Conservation (phyloP, 148 eudicot genomes). For the Cornus suecica region DNA sequence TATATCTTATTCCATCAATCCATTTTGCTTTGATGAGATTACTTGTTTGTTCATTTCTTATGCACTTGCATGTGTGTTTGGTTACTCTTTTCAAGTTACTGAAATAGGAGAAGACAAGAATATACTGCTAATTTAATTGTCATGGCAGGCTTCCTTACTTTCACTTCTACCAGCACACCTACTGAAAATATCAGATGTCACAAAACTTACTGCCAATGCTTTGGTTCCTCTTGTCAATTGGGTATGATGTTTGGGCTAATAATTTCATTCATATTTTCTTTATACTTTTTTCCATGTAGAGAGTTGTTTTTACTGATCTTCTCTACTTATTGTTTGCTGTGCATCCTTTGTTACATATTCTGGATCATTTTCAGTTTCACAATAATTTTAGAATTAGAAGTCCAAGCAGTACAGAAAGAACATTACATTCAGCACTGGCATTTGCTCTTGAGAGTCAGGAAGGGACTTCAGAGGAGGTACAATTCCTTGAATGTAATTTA, state of each 20-base stretch:
- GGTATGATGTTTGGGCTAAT: constrained; percentile 42
- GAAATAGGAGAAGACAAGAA: not conserved
- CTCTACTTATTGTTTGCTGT: not conserved
- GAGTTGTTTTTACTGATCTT: not conserved
- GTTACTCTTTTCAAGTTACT: not conserved
- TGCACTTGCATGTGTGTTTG: not conserved
- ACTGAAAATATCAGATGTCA: constrained; percentile 50
- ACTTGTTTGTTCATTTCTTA: not conserved
- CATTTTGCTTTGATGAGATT: no score
- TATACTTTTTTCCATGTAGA: not conserved
- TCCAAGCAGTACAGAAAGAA: constrained; percentile 39
- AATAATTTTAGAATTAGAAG: constrained; percentile 57
- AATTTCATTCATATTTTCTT: no score
- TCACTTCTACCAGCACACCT: constrained; percentile 72
- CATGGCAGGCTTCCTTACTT: constrained; percentile 80
- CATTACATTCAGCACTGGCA: constrained; percentile 54
- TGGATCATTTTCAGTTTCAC: constrained; percentile 53
- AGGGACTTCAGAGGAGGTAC: constrained; percentile 94
- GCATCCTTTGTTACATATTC: not conserved
- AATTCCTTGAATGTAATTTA: not conserved
- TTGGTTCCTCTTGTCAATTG: constrained; percentile 72
- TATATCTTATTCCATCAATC: not conserved
- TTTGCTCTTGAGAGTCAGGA: constrained; percentile 69
- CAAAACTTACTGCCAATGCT: constrained; percentile 47
- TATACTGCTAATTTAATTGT: not conserved